A percentile compares a stretch with the other conserved stretches of the same genome.
These are phyloP conservation scores for Gracilaria caudata DNA, from an alignment of 23 red algal species.

Conservation along the genomic window DNA sequence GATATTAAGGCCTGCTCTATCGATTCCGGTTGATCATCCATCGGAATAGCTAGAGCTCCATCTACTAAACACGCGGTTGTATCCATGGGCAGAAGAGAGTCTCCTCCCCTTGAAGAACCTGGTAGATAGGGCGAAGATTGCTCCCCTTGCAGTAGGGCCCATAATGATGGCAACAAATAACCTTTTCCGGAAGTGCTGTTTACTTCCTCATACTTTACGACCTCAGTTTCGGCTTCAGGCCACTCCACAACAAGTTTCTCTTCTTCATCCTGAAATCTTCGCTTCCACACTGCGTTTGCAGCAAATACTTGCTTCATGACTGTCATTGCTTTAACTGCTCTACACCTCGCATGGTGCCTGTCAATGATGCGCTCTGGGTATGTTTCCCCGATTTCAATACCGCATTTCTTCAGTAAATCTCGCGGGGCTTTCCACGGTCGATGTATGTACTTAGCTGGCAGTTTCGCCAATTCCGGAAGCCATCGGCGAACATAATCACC, in stretches of 20 bases:
- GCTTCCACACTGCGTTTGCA: not conserved
- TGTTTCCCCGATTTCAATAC: slow-evolving; percentile 66
- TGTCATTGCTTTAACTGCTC: slow-evolving; percentile 71
- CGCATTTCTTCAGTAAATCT: slow-evolving; percentile 64
- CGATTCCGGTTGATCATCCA: slow-evolving; percentile 65
- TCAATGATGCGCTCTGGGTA: slow-evolving; percentile 89
- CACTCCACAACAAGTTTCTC: slow-evolving; percentile 61
- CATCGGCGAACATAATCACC: slow-evolving; percentile 84
- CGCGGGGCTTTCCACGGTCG: slow-evolving; percentile 83
- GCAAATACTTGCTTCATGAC: slow-evolving; percentile 80
- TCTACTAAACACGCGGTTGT: slow-evolving; percentile 58
- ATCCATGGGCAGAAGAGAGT: slow-evolving; percentile 44
- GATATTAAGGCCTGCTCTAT: slow-evolving; percentile 63
- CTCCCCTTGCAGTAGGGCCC: slow-evolving; percentile 51
- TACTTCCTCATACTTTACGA: slow-evolving; percentile 12
- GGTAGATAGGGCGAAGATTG: slow-evolving; percentile 18
- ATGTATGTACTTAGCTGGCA: slow-evolving; percentile 82
- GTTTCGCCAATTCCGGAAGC: slow-evolving; percentile 83
- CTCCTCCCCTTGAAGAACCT: slow-evolving; percentile 1
- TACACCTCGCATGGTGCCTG: slow-evolving; percentile 48
- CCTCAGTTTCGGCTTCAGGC: slow-evolving; percentile 46
- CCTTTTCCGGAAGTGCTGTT: slow-evolving; percentile 23
- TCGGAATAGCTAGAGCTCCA: slow-evolving; percentile 45
- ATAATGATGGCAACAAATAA: slow-evolving; percentile 38
- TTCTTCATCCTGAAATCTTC: not conserved